Conservation (phyloP, 2,329 filamentous ascomycete genomes). For the Talaromyces verruculosus region DNA sequence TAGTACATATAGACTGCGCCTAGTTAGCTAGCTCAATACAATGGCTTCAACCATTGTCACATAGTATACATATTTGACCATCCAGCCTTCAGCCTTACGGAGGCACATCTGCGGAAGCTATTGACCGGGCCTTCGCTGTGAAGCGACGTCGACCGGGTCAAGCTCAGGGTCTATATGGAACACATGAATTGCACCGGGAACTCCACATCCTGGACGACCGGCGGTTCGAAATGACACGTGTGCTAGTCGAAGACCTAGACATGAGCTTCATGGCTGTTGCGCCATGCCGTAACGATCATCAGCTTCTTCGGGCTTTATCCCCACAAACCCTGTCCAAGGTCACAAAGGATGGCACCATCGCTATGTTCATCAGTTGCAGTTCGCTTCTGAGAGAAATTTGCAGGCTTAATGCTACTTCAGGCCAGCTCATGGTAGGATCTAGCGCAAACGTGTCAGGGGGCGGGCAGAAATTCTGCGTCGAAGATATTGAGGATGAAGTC, state of each 20-base stretch:
- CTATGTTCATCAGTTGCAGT: no score
- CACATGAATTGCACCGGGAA: constrained; percentile 27
- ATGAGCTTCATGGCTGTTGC: no score
- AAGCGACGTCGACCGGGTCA: constrained; percentile 30
- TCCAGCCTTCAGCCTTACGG: background rate
- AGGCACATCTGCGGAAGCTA: constrained; percentile 23
- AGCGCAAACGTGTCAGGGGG: constrained; percentile 35
- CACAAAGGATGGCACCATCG: no score
- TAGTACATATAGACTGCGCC: no score
- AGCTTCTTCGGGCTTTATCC: no score
- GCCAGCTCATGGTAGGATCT: constrained; percentile 29
- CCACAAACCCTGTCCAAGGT: no score
- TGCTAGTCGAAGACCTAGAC: constrained; percentile 28
- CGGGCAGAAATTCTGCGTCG: constrained; percentile 31
- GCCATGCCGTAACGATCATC: no score
- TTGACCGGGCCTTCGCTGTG: constrained; percentile 25
- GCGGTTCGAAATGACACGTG: constrained; percentile 25
- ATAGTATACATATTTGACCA: background rate
- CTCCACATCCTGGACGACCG: constrained; percentile 26
- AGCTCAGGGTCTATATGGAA: constrained; percentile 32
- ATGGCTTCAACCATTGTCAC: no score
- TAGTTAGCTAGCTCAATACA: no score
- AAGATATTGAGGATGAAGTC: constrained; percentile 35
- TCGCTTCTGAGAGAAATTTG: no score
- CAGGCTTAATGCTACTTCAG: no score